Base-by-base conservation (phyloP, 345 rosid species). In the Eucalyptus polybractea region DNA sequence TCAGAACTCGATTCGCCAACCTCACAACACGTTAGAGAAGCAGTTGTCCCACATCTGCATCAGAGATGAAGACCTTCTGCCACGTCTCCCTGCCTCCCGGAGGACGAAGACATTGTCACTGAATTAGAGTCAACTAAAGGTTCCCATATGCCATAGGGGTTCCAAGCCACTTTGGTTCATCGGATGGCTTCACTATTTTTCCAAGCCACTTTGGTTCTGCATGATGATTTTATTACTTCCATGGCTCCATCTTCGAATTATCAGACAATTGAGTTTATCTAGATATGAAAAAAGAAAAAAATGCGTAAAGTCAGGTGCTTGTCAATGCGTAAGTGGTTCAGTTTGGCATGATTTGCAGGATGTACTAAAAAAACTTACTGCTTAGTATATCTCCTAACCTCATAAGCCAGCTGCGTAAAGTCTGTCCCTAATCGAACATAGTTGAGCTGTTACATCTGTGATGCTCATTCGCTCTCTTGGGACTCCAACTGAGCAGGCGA, bases 401-500 rank as follows among this genome's bases (percentile, higher is more conserved):
- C 11, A 1, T 13, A 53, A 58, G 16, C 19, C 17, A 86, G 42
- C 25, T 45, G 49, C 80, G 4, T 24, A 72, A 22, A 40, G 67
- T 33, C 6, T 89, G 54, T 50, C 47, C 49, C 88, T 29, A 13
- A 85, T 86, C 16, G 54, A 21, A 50, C 19, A 7, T 51, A 89
- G 13, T 83, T 89, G 40, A 17, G 67, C 83, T 25, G 47, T 29
- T 9, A 50, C 90, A 25, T 58, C 86, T n/a, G 33, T 10, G 24
- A 85, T 89, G 72, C 53, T 47, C 86, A 89, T 89, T 51, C 88
- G 29, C 3, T 86, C 90, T 72, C 80, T 53, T 27, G 90, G 88
- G n/a, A 47, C 40, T 54, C 87, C 91, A n/a, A 29, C 49, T 7
- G 93, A 91, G 31, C 91, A 92, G 50, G 90, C 80, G 1, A 88